Evolutionary conservation across 148 eudicot genomes (phyloP).

Genomic region (Hydrangea macrophylla): DNA sequence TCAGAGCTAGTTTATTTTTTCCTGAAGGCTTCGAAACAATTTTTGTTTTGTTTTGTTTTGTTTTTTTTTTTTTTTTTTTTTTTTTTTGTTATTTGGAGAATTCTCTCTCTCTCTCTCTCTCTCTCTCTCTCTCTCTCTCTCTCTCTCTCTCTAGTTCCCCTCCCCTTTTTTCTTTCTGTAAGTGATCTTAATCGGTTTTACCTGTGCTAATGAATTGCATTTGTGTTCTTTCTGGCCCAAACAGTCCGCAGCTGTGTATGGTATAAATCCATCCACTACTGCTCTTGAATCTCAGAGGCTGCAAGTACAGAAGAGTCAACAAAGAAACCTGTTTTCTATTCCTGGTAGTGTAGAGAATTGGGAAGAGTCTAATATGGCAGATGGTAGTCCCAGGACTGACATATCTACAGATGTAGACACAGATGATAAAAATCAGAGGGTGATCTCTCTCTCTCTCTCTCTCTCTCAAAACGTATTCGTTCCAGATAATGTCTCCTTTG

Average conservation of each 20-base stretch:
- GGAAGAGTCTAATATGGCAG: constrained; percentile 42
- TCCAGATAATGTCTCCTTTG: neutral
- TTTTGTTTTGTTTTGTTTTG: neutral
- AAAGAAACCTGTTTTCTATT: neutral
- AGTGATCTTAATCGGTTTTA: neutral
- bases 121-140: neutral
- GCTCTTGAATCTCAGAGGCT: constrained; percentile 7
- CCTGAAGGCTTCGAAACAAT: neutral
- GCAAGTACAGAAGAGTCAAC: constrained; percentile 11
- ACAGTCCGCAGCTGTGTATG: constrained; percentile 14
- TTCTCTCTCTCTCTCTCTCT: too few species aligned
- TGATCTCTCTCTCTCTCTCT: constrained; percentile 10
- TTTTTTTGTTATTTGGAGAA: neutral
- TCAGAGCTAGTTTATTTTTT: neutral
- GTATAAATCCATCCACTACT: constrained; percentile 8
- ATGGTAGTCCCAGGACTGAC: constrained; percentile 55
- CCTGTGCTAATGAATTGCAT: neutral
- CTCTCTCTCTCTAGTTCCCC: neutral
- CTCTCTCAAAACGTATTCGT: neutral
- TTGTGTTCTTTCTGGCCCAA: neutral
- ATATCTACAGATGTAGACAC: constrained; percentile 56
- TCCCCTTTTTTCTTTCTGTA: neutral
- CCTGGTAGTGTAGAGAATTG: constrained; percentile 17
- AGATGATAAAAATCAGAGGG: constrained; percentile 51
- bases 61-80: neutral